Conservation (phyloP, 192 early-diverging fungal species). For the Coemansia sp. region DNA sequence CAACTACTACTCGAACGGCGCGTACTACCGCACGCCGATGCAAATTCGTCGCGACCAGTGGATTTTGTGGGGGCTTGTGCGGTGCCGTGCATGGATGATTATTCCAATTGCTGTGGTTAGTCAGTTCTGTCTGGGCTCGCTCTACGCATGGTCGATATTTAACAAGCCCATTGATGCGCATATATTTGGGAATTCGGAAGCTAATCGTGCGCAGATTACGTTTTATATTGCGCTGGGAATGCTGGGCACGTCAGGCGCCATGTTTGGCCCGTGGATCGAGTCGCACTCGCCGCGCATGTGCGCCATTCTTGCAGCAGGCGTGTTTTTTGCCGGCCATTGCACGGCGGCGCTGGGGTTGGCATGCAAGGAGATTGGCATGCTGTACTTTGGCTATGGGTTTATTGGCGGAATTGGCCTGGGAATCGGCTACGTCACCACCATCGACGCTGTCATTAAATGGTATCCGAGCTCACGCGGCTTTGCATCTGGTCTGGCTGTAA, state of each 20-base stretch:
- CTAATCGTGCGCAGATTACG: slow-evolving; percentile 59
- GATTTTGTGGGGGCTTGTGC: slow-evolving; percentile 45
- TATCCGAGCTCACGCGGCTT: slow-evolving; percentile 74
- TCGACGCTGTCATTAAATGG: slow-evolving; percentile 76
- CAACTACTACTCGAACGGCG: slow-evolving; percentile 55
- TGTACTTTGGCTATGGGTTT: slow-evolving; percentile 74
- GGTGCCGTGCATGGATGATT: slow-evolving; percentile 68
- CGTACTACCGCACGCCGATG: slow-evolving; percentile 59
- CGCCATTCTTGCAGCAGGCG: slow-evolving; percentile 58
- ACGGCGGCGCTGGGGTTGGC: slow-evolving; percentile 62
- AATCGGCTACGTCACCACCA: slow-evolving; percentile 72
- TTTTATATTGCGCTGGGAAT: slow-evolving; percentile 78
- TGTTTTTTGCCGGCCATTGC: slow-evolving; percentile 72
- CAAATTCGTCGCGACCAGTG: slow-evolving; percentile 60
- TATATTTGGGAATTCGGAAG: slow-evolving; percentile 56
- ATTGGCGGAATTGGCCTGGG: slow-evolving; percentile 70
- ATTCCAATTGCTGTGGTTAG: slow-evolving; percentile 68
- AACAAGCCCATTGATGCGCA: slow-evolving; percentile 67
- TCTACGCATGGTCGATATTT: slow-evolving; percentile 78
- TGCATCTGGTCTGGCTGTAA: slow-evolving; percentile 73
- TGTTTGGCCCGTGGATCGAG: slow-evolving; percentile 81
- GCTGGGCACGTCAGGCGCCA: slow-evolving; percentile 68
- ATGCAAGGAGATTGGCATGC: slow-evolving; percentile 58
- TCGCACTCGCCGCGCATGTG: slow-evolving; percentile 70
- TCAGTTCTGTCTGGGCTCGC: slow-evolving; percentile 71